phyloP scores from a whole-genome alignment of 2,329 filamentous ascomycete species.

The Colletotrichum gigasporum region DNA sequence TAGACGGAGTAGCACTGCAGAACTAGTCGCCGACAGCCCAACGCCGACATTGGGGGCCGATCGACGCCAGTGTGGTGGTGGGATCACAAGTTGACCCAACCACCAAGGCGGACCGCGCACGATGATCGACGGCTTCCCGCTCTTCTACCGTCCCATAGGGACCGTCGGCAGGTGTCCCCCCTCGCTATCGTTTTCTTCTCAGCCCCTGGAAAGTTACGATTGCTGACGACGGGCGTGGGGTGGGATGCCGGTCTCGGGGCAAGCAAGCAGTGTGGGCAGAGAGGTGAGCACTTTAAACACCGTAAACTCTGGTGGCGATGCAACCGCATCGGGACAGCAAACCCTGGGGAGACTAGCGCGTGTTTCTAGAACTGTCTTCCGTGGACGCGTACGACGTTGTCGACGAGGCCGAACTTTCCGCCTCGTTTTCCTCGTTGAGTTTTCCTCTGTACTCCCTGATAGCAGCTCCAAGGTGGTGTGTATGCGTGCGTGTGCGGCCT shows the following conservation, averaged over 20 bases:
- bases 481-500: background rate
- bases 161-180: background rate
- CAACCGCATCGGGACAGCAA: background rate
- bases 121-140: constrained; percentile 22
- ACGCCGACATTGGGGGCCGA: background rate
- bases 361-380: background rate
- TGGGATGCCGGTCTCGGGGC: background rate
- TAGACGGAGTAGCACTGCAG: background rate
- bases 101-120: background rate
- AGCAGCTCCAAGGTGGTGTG: background rate
- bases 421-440: background rate
- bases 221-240: background rate
- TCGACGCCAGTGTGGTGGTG: no score
- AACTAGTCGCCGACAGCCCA: background rate
- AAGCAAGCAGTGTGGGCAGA: background rate
- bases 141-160: background rate
- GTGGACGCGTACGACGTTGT: background rate
- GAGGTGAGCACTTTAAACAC: background rate
- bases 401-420: constrained; percentile 1
- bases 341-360: constrained; percentile 1
- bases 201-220: background rate
- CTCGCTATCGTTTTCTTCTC: background rate
- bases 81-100: background rate
- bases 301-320: no score
- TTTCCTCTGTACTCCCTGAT: background rate